Evolutionary conservation across 495 filamentous ascomycete genomes (phyloP).

Genomic region (Cladorrhinum samala): DNA sequence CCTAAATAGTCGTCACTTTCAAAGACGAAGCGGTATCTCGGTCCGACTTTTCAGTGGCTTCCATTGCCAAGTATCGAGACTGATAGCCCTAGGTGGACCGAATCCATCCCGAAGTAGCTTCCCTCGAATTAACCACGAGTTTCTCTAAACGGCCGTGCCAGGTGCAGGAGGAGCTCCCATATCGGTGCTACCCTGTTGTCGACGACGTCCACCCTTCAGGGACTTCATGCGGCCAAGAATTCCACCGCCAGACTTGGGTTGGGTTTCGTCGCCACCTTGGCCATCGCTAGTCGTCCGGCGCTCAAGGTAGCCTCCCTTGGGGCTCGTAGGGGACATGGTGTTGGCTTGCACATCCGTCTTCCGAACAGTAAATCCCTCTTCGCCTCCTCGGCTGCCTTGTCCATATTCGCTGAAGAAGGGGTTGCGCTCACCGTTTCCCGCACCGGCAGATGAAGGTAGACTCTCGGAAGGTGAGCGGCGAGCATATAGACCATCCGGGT

Average conservation of each 20-base stretch:
- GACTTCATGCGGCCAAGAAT: conserved; percentile 85
- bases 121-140: conserved; percentile 4
- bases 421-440: conserved; percentile 54
- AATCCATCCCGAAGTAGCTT: neutral
- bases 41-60: neutral
- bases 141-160: conserved; percentile 27
- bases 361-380: conserved; percentile 39
- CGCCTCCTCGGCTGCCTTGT: conserved; percentile 23
- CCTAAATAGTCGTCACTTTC: too few species aligned
- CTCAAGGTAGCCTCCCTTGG: conserved; percentile 54
- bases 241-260: conserved; percentile 39
- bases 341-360: conserved; percentile 35
- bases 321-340: conserved; percentile 55
- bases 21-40: neutral
- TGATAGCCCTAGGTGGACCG: neutral
- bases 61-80: neutral
- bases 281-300: conserved; percentile 66
- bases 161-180: conserved; percentile 14
- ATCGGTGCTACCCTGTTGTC: conserved; percentile 27
- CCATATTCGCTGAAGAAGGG: conserved; percentile 85
- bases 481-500: conserved; percentile 38
- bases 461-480: conserved; percentile 47
- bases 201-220: conserved; percentile 57
- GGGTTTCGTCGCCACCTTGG: conserved; percentile 29
- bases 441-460: conserved; percentile 63